Evolutionary conservation across 495 filamentous ascomycete species (phyloP), one percentile per base, ranked within the genome.

Genomic region (Trichoderma reesei): DNA sequence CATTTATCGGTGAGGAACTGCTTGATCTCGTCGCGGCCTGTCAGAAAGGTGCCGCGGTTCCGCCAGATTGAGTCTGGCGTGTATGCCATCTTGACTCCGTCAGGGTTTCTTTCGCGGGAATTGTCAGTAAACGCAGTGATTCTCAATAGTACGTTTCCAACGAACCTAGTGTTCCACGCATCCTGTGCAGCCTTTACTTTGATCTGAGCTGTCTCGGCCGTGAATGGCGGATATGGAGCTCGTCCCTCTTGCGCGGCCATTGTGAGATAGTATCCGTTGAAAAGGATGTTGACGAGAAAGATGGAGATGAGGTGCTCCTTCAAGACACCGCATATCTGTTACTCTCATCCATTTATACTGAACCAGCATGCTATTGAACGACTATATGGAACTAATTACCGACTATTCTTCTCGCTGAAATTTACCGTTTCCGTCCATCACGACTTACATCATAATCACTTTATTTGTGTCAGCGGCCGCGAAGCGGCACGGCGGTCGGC

Each of bases 181-280:
- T 87, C 79, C 74, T 96, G 92, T 0, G 88, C 91, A 6, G 85
- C 85, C 74, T 96, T 96, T 65, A 96, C 91, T 72, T 96, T 96
- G 63, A 82, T 75, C 33, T 75, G 76, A 5, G 91, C 91, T 0
- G 86, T 89, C 67, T 89, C 85, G 34, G 74, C 74, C 5, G 88
- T 94, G 75, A 95, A 95, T 1, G 90, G 92, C n/a, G 92, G 91
- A 60, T 82, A 81, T 1, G 80, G 80, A 34, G 51, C 26, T 56
- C 51, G 26, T 56, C 51, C 51, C 18, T 56, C 51, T 56, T 56
- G n/a, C 26, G 51, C 31, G 26, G 51, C 51, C 51, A 56, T 56
- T 56, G 31, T 56, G 51, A 56, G 2, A 39, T 39, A 7, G 38
- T 39, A 39, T 26, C 26, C 26, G 26, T 26, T 18, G 44, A 14